These are phyloP conservation scores for Hirschioporus abietinus DNA, from an alignment of 768 basidiomycete species.

Conservation along the genomic window DNA sequence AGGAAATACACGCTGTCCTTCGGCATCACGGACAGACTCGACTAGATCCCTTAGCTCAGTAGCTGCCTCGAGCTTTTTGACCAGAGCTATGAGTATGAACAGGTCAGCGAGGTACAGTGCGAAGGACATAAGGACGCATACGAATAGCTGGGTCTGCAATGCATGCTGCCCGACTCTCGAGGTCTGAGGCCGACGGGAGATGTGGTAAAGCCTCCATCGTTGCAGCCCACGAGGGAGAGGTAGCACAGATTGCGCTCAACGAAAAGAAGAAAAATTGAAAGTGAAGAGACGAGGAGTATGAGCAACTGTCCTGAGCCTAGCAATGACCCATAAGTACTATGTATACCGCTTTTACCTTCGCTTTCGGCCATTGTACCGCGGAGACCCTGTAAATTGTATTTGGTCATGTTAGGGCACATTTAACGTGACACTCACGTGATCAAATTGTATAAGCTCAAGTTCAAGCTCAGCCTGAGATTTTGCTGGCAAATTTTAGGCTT, in stretches of 20 bases:
- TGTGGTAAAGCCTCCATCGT: slow-evolving; percentile 41
- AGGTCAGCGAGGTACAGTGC: not conserved
- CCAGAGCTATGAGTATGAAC: slow-evolving; percentile 45
- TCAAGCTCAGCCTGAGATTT: too few relatives aligned
- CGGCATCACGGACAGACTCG: slow-evolving; percentile 72
- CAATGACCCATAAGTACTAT: not conserved
- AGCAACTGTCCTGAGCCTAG: not conserved
- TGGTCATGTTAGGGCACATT: slow-evolving; percentile 23
- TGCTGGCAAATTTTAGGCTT: too few relatives aligned
- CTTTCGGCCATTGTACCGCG: slow-evolving; percentile 11
- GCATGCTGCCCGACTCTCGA: slow-evolving; percentile 66
- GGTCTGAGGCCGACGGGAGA: slow-evolving; percentile 46
- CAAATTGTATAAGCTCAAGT: too few relatives aligned
- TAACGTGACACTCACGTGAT: slow-evolving; percentile 30
- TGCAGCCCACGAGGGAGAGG: not conserved
- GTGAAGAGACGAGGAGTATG: slow-evolving; percentile 6
- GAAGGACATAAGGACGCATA: slow-evolving; percentile 24
- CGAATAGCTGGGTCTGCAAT: slow-evolving; percentile 75
- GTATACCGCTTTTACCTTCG: not conserved
- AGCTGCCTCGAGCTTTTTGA: slow-evolving; percentile 64
- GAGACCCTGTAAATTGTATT: slow-evolving; percentile 29
- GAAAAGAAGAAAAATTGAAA: slow-evolving; percentile 30
- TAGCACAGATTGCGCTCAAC: slow-evolving; percentile 5
- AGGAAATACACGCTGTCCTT: slow-evolving; percentile 62
- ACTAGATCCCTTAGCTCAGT: slow-evolving; percentile 78